Percentiles rank a stretch among this genome's conserved stretches.
Conservation (phyloP, 192 early-diverging fungal species). For the Entomortierella chlamydospora region DNA sequence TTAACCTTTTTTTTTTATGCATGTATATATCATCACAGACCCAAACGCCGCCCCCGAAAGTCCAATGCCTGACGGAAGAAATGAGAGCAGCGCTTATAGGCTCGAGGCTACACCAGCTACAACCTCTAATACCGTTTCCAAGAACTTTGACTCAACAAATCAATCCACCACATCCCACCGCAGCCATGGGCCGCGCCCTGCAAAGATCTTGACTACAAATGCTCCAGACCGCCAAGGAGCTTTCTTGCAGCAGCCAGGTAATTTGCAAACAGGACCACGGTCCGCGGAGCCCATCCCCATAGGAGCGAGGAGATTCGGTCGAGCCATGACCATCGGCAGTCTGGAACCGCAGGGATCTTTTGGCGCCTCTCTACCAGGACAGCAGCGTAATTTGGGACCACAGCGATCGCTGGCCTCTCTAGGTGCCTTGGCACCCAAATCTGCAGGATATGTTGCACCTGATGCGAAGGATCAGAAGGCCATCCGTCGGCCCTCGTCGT, state of each 20-base stretch:
- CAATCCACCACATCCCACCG: constrained; percentile 2
- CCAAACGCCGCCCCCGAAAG: constrained; percentile 5
- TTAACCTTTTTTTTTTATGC: too few relatives aligned
- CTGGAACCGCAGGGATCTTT: not conserved
- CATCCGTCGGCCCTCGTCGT: constrained; percentile 28
- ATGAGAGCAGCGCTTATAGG: not conserved
- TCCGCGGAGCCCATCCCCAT: not conserved
- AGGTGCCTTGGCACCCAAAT: not conserved
- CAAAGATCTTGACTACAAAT: not conserved
- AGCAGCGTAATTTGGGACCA: not conserved
- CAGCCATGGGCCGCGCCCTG: not conserved
- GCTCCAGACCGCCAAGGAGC: not conserved
- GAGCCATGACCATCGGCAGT: not conserved
- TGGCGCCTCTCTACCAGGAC: not conserved
- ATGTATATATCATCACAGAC: not conserved
- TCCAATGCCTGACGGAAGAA: not conserved
- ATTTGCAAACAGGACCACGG: not conserved
- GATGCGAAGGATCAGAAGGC: not conserved
- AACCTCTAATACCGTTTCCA: not conserved
- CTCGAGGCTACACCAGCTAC: not conserved
- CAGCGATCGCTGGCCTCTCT: not conserved
- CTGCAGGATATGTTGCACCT: not conserved
- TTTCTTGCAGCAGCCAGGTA: not conserved
- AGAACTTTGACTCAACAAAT: not conserved
- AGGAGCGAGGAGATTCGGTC: not conserved